Base-by-base conservation (phyloP, 2,329 filamentous ascomycete genomes). In the Mycosphaerelloides madeirae region DNA sequence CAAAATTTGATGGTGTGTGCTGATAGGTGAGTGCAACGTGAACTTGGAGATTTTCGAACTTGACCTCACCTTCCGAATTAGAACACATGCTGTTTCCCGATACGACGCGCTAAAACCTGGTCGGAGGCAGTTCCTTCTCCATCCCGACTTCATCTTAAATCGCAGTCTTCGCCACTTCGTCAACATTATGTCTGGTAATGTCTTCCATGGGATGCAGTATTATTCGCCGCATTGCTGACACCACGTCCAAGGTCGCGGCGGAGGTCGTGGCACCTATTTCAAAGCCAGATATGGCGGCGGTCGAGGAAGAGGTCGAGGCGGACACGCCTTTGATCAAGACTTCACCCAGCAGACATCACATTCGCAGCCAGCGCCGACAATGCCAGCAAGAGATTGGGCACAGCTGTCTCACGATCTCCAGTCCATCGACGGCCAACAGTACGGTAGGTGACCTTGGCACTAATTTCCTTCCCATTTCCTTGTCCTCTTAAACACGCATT, bases 391-490 rank as follows among this genome's bases (percentile, higher is more conserved):
- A 47, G 14, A 40, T 28, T 62, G 58, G 59, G 35, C 50, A n/a
- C 46, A 51, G 28, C 35, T 62, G 31, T 44, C 54, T 19, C 37
- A 31, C 15, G 53, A 57, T 31, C 40, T 62, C 41, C 50, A 35
- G 42, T 48, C 44, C 44, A 57, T 61, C 13, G 58, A 64, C 40
- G 55, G 57, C 11, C 57, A 58, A 43, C 56, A 57, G 29, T 63
- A 64, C 39, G 60, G 59, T 62, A 51, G 49, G 57, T 48, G 16
- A 16, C 36, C 14, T 12, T 19, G 4, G 3, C 20, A 6, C 11
- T 12, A 22, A 19, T 14, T 20, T 35, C 28, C 15, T 22, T 25
- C 37, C 22, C 20, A 19, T 32, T 31, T 31, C 20, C 16, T 29
- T 29, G 8, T 41, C 12, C n/a, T 15, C 31, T 8, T 15, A 15